Base-by-base conservation (phyloP, 1,139 yeast genomes). In the Blastobotrys ciferrii region DNA sequence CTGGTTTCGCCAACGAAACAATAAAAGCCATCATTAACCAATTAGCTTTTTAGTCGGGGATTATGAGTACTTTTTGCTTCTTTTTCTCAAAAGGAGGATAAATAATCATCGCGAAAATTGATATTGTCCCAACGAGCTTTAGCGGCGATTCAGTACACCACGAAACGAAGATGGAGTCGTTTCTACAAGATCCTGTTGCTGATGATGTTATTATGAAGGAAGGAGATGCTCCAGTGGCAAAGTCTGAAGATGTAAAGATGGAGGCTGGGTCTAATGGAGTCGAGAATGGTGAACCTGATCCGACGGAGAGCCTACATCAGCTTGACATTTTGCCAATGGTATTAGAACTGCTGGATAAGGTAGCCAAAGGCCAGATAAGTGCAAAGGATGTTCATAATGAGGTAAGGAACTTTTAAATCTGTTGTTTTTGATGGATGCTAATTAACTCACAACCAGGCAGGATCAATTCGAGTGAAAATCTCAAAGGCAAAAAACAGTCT, bases 341-440 rank as follows among this genome's bases (percentile, higher is more conserved):
- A 20, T 50, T 59, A 20, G 57, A 56, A 28, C 47, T 60, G n/a
- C 49, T 58, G 18, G 63, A 58, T 19, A 47, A 50, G 11, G 55
- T 60, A 11, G 40, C 45, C 13, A 36, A 49, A 11, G 63, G 63
- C 35, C 46, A 48, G 35, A 41, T 58, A 20, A 45, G 54, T 4
- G 55, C 62, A 7, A 59, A 58, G 37, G 62, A 60, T 39, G 56
- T 57, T 15, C 57, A 59, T 49, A 59, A 58, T 38, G 59, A 49
- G 45, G 56, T 53, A 43, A 19, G 54, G 47, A 20, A n/a, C 4
- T 3, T 15, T 15, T 28, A 32, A 32, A 4, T 13, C 13, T 41
- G 2, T 11, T 17, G 3, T 11, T n/a, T 30, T 18, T 6, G n/a
- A n/a, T n/a, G n/a, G n/a, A n/a, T n/a, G n/a, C 12, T 15, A 30